Evolutionary conservation across 2,329 filamentous ascomycete species (phyloP), one percentile per base, ranked within the genome.

Genomic region (Plenodomus biglobosus): DNA sequence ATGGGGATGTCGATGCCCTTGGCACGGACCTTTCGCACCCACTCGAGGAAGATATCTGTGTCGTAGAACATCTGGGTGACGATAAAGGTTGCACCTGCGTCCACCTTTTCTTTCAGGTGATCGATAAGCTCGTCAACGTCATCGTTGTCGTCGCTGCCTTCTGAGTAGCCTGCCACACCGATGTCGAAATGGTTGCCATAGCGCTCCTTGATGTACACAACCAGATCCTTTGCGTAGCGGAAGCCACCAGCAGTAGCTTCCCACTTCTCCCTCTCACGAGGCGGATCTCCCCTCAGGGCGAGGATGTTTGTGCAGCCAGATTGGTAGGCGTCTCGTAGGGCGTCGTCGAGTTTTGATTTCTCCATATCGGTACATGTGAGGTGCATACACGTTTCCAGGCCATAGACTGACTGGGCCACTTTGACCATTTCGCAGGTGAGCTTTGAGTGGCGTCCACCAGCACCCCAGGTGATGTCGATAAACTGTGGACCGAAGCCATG

Each of bases 51-150:
- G 69, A 94, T 92, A 66, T 99, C 92, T 41, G 85, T 92, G 66
- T 99, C 92, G 78, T 99, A 99, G 76, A 97, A 97, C 94, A 99
- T 99, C 76, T 99, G 94, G 0, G 94, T 97, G 44, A 99, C 89
- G 56, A 99, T 88, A 70, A 97, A 99, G 6, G 88, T 87, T 53
- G 87, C 92, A 42, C 94, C 94, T 50, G 90, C 89, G 69, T 99
- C 94, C 27, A 97, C 86, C 78, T 99, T 99, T 73, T 97, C 88
- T 77, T 97, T 97, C 66, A 99, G 76, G 71, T 97, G 94, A 56
- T 94, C 86, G 55, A 99, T 84, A 64, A 99, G 80, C 51, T 83
- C 75, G 39, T 96, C 91, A 44, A 90, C 86, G 65, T 96, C 85
- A 62, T 89, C 85, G 70, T 96, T 91, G 72, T 97, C 94, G 64